Evolutionary conservation across 2,329 filamentous ascomycete genomes (phyloP).

Genomic region (Coleophoma crateriformis): DNA sequence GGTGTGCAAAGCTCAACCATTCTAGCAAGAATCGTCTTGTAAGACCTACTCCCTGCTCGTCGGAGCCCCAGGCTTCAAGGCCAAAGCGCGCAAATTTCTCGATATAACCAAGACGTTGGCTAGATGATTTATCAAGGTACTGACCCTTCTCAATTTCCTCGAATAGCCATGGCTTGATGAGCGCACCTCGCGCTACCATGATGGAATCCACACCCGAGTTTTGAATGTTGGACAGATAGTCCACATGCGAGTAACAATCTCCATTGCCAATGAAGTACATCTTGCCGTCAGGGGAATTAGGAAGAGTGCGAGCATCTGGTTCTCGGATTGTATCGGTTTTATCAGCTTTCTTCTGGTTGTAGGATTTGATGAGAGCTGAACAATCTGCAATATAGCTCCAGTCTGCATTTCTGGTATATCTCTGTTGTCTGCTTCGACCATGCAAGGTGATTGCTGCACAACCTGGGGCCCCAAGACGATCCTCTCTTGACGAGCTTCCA

Average conservation of each 20-base stretch:
- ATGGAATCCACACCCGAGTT: slow-evolving; percentile 82
- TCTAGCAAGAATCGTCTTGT: slow-evolving; percentile 91
- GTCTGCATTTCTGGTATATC: slow-evolving; percentile 88
- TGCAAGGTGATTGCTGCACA: slow-evolving; percentile 95
- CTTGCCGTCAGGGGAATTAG: slow-evolving; percentile 59
- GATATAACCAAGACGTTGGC: slow-evolving; percentile 78
- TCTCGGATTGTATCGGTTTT: slow-evolving; percentile 73
- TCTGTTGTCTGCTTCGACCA: slow-evolving; percentile 86
- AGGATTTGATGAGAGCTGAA: slow-evolving; percentile 73
- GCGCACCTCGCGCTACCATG: slow-evolving; percentile 92
- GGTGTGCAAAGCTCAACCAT: slow-evolving; percentile 88
- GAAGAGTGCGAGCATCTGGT: slow-evolving; percentile 67
- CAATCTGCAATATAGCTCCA: slow-evolving; percentile 94
- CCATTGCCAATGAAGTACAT: slow-evolving; percentile 95
- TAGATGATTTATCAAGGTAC: slow-evolving; percentile 90
- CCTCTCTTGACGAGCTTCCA: slow-evolving; percentile 67
- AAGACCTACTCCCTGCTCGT: slow-evolving; percentile 87
- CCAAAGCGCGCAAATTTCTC: slow-evolving; percentile 89
- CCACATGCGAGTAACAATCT: slow-evolving; percentile 88
- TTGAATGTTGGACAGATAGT: slow-evolving; percentile 75
- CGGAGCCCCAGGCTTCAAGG: slow-evolving; percentile 90
- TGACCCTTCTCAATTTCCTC: slow-evolving; percentile 91
- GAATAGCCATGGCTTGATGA: slow-evolving; percentile 98
- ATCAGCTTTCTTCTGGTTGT: slow-evolving; percentile 63
- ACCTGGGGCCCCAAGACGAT: slow-evolving; percentile 68